phyloP scores from a whole-genome alignment of 1,284 basidiomycete genomes.

The Cerrena zonata region DNA sequence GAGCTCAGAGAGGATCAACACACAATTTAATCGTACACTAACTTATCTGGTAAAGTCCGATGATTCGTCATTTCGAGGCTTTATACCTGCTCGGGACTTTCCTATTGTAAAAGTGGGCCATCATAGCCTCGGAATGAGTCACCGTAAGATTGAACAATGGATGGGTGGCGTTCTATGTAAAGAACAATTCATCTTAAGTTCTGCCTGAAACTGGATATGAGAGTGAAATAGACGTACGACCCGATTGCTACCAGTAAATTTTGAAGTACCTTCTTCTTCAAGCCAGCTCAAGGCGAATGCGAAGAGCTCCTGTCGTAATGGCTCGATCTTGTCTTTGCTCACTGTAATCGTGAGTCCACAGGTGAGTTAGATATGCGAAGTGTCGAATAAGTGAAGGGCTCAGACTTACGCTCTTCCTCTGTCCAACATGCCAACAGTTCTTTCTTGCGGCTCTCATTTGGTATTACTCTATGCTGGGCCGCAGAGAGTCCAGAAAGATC shows the following conservation, averaged over 20 bases:
- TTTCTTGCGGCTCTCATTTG: conserved; percentile 39
- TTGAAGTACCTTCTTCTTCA: conserved; percentile 63
- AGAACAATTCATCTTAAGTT: neutral
- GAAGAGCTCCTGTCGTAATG: conserved; percentile 51
- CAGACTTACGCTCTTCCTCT: conserved; percentile 27
- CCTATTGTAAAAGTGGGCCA: conserved; percentile 76
- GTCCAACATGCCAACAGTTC: conserved; percentile 44
- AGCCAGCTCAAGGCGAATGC: conserved; percentile 64
- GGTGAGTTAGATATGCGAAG: neutral
- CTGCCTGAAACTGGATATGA: neutral
- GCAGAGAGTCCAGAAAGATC: conserved; percentile 83
- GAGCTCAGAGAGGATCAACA: too few relatives aligned
- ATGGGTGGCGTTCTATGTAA: conserved; percentile 75
- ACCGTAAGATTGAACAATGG: conserved; percentile 82
- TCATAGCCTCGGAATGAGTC: conserved; percentile 66
- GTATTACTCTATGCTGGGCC: conserved; percentile 73
- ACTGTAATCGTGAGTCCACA: neutral
- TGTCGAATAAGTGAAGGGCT: neutral
- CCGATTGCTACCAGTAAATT: conserved; percentile 68
- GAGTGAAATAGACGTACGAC: conserved; percentile 48
- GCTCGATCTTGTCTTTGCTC: conserved; percentile 11
- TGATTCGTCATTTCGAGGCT: conserved; percentile 5
- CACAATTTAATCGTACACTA: too few relatives aligned
- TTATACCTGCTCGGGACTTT: conserved; percentile 30
- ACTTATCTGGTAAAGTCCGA: too few relatives aligned